phyloP scores from a whole-genome alignment of 2,329 filamentous ascomycete species.

The Xylariaceae sp. region DNA sequence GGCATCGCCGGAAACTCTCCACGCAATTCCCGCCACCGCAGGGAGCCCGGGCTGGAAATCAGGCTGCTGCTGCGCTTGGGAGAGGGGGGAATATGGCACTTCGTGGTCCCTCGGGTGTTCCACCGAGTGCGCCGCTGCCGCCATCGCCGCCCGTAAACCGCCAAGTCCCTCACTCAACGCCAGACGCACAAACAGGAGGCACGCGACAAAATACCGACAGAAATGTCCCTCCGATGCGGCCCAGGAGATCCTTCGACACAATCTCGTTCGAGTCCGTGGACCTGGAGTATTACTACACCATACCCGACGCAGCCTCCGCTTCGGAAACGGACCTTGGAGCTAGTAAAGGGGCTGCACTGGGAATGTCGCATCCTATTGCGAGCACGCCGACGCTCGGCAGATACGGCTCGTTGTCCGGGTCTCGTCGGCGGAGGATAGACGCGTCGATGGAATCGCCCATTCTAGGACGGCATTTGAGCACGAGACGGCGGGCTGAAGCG shows the following conservation, averaged over 20 bases:
- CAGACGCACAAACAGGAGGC: no score
- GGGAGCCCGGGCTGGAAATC: neutral
- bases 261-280: constrained; percentile 4
- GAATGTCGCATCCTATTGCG: constrained; percentile 7
- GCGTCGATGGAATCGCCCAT: constrained; percentile 7
- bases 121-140: constrained; percentile 21
- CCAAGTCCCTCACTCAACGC: no score
- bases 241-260: constrained; percentile 21
- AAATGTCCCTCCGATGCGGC: constrained; percentile 8
- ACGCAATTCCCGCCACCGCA: constrained; percentile 22
- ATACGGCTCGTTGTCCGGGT: constrained; percentile 12
- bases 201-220: no score
- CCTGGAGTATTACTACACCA: neutral
- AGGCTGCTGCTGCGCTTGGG: neutral
- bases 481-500: neutral
- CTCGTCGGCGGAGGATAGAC: neutral
- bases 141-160: constrained; percentile 17
- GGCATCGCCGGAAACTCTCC: constrained; percentile 29
- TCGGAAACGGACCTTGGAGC: neutral
- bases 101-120: constrained; percentile 14
- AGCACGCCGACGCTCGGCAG: constrained; percentile 14
- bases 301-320: neutral
- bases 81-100: neutral
- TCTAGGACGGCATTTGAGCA: neutral
- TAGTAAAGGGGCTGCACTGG: neutral